These are phyloP conservation scores for Xanthoconium purpureum DNA, from an alignment of 768 basidiomycete genomes.

Conservation along the genomic window DNA sequence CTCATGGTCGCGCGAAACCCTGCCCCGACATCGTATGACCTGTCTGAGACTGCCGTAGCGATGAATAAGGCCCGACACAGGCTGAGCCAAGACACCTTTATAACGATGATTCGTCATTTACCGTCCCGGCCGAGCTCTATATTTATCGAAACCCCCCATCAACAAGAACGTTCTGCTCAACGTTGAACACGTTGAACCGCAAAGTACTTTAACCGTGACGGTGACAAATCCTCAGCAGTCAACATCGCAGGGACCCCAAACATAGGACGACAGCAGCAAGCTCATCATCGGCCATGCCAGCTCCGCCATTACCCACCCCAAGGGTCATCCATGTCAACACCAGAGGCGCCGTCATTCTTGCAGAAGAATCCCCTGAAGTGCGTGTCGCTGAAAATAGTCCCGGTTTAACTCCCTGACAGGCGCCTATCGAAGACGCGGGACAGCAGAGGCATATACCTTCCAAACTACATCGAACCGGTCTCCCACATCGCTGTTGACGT, in stretches of 20 bases:
- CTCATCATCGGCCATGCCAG: conserved; percentile 36
- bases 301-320: conserved; percentile 71
- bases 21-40: not conserved
- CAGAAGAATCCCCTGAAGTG: conserved; percentile 93
- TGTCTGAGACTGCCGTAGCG: not conserved
- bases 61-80: conserved; percentile 10
- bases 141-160: not conserved
- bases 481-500: conserved; percentile 98
- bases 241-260: conserved; percentile 10
- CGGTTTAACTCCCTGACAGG: conserved; percentile 11
- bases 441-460: conserved; percentile 94
- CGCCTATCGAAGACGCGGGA: conserved; percentile 67
- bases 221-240: conserved; percentile 18
- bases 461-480: conserved; percentile 95
- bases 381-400: conserved; percentile 24
- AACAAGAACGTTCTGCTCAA: conserved; percentile 6
- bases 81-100: not conserved
- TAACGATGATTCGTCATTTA: not conserved
- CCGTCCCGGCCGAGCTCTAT: not conserved
- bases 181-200: not conserved
- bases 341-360: conserved; percentile 87
- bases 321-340: conserved; percentile 94
- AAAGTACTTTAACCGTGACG: conserved; percentile 1
- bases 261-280: conserved; percentile 10
- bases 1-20: conserved; percentile 14